Conservation (phyloP, 768 basidiomycete species). For the Pluteus cervinus region DNA sequence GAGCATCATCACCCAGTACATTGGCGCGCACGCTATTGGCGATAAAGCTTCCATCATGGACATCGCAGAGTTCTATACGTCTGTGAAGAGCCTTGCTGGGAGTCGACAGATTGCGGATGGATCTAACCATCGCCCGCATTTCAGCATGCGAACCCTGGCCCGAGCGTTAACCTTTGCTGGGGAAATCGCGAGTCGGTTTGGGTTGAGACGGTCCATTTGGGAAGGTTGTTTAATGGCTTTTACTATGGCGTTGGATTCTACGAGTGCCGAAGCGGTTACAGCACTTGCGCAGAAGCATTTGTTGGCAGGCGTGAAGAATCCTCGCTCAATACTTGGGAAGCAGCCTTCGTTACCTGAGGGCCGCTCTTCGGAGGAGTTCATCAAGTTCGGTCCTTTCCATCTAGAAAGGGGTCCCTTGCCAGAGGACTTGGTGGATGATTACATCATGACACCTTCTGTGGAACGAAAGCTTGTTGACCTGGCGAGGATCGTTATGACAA, state of each 20-base stretch:
- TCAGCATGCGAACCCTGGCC: conserved; percentile 92
- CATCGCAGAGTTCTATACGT: conserved; percentile 83
- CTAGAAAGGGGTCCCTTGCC: conserved; percentile 71
- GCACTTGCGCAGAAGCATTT: conserved; percentile 72
- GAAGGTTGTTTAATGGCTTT: conserved; percentile 98
- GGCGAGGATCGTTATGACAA: conserved; percentile 84
- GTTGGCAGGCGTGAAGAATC: conserved; percentile 73
- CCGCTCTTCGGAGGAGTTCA: conserved; percentile 45
- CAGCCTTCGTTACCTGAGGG: conserved; percentile 52
- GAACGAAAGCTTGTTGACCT: conserved; percentile 91
- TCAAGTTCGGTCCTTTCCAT: conserved; percentile 91
- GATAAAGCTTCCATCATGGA: conserved; percentile 88
- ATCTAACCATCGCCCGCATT: conserved; percentile 88
- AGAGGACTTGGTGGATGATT: conserved; percentile 64
- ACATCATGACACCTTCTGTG: conserved; percentile 94
- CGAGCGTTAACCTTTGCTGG: conserved; percentile 88
- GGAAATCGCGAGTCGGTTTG: conserved; percentile 70
- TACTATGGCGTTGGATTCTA: conserved; percentile 84
- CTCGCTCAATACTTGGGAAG: conserved; percentile 65
- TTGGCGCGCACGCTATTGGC: conserved; percentile 74
- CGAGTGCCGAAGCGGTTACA: conserved; percentile 62
- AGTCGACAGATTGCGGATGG: conserved; percentile 85
- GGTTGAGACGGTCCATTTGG: conserved; percentile 84
- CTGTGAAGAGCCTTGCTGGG: conserved; percentile 71
- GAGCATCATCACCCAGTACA: conserved; percentile 83